A percentile compares a stretch with the other conserved stretches of the same genome.
These are phyloP conservation scores for Collybia nuda DNA, from an alignment of 768 basidiomycete species.

Conservation along the genomic window DNA sequence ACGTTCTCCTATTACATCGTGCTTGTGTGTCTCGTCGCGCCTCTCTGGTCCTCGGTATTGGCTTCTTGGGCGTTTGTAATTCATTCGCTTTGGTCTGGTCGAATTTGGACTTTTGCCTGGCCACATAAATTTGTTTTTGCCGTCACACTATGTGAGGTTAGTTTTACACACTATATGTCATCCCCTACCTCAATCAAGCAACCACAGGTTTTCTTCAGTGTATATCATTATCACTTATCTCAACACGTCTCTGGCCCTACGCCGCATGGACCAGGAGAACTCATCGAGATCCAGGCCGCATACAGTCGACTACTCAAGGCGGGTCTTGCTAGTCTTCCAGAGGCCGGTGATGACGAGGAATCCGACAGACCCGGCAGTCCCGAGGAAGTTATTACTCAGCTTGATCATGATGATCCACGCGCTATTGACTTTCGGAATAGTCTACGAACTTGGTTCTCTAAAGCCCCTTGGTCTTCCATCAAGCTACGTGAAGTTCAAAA, in stretches of 20 bases:
- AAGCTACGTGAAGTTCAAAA: conserved; percentile 58
- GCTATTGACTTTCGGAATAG: conserved; percentile 72
- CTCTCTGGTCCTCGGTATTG: conserved; percentile 64
- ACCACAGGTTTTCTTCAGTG: conserved; percentile 63
- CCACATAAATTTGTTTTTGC: conserved; percentile 38
- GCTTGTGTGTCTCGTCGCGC: conserved; percentile 53
- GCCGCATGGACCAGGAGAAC: conserved; percentile 42
- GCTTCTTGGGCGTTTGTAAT: conserved; percentile 65
- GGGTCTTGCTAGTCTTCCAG: conserved; percentile 58
- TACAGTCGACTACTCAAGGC: conserved; percentile 64
- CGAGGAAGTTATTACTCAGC: conserved; percentile 52
- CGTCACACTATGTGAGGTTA: conserved; percentile 60
- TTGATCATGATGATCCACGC: conserved; percentile 66
- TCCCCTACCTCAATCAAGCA: not conserved
- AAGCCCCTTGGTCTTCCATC: conserved; percentile 72
- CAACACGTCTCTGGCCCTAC: conserved; percentile 46
- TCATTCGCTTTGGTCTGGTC: conserved; percentile 44
- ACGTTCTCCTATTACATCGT: conserved; percentile 57
- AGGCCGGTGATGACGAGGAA: conserved; percentile 56
- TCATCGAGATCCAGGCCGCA: conserved; percentile 55
- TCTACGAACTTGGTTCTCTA: conserved; percentile 77
- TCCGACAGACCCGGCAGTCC: conserved; percentile 60
- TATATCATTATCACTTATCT: conserved; percentile 58
- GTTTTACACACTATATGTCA: conserved; percentile 6
- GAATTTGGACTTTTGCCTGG: conserved; percentile 41